Conservation (phyloP, 2,329 filamentous ascomycete species). For the Pseudogymnoascus sp. region DNA sequence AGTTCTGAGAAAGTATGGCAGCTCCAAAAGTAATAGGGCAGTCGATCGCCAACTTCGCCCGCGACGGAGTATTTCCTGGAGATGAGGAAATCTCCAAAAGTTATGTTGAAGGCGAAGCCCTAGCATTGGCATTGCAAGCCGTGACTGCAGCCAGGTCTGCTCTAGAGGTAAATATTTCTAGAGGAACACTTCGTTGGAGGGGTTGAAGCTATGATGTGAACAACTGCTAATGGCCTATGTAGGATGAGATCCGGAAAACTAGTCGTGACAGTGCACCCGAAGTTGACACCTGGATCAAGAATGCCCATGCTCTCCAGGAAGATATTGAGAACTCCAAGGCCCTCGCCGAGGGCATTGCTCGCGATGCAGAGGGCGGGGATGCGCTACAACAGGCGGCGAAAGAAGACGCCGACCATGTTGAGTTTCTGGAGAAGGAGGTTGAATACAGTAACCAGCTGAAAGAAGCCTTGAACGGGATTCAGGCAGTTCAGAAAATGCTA, state of each 20-base stretch:
- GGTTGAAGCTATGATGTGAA: neutral
- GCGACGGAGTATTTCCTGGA: constrained; percentile 41
- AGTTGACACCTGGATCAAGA: constrained; percentile 77
- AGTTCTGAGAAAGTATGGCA: constrained; percentile 15
- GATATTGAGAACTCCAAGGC: constrained; percentile 77
- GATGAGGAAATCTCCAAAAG: constrained; percentile 34
- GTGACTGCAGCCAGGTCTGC: constrained; percentile 37
- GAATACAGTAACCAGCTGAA: constrained; percentile 53
- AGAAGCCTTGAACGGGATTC: constrained; percentile 43
- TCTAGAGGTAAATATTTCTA: constrained; percentile 28
- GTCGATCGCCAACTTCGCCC: constrained; percentile 58
- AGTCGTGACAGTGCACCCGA: constrained; percentile 72
- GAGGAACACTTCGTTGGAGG: neutral
- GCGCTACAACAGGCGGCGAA: constrained; percentile 31
- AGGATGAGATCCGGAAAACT: constrained; percentile 67
- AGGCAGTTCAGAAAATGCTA: constrained; percentile 53
- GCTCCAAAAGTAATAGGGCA: constrained; percentile 41
- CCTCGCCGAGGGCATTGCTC: constrained; percentile 73
- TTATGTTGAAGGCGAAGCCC: constrained; percentile 23
- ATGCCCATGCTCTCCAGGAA: constrained; percentile 75
- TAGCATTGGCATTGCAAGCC: constrained; percentile 36
- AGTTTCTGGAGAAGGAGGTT: constrained; percentile 51
- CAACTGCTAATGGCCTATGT: constrained; percentile 15
- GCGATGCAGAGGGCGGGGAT: constrained; percentile 61
- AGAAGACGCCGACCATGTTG: constrained; percentile 46